A percentile compares a stretch with the other conserved stretches of the same genome.
Evolutionary conservation across 192 early-diverging fungal species (phyloP).

Genomic region (Endogone sp.): DNA sequence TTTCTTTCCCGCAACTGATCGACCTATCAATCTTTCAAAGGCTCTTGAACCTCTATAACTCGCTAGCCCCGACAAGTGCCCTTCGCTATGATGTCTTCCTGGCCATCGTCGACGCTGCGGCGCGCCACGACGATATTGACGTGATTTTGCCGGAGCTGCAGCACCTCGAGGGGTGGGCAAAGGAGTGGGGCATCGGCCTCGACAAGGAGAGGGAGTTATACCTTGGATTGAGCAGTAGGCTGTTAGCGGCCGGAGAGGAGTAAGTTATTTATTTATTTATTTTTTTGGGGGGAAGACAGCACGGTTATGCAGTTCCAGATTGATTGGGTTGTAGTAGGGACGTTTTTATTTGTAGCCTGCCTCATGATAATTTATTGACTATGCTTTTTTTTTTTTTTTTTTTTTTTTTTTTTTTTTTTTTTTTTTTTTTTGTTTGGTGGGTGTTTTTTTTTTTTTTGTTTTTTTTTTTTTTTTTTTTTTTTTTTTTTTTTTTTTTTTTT

Average conservation of each 20-base stretch:
- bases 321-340: too few species aligned
- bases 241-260: constrained; percentile 55
- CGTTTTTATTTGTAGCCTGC: too few species aligned
- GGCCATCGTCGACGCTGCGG: constrained; percentile 72
- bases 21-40: constrained; percentile 41
- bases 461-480: too few species aligned
- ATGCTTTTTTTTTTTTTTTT: too few species aligned
- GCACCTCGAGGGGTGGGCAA: constrained; percentile 59
- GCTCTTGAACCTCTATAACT: constrained; percentile 84
- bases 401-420: too few species aligned
- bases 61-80: constrained; percentile 48
- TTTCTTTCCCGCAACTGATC: constrained; percentile 22
- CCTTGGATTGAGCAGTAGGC: constrained; percentile 55
- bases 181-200: constrained; percentile 62
- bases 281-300: constrained; percentile 34
- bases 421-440: too few species aligned
- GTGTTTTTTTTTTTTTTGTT: too few species aligned
- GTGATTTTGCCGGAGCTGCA: constrained; percentile 58
- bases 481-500: too few species aligned
- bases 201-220: constrained; percentile 60
- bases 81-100: constrained; percentile 66
- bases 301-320: too few species aligned
- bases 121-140: constrained; percentile 64
- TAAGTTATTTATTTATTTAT: constrained; percentile 31
- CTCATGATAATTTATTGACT: too few species aligned